Percentiles rank a stretch among this genome's conserved stretches.
Evolutionary conservation across 225 moss, liverwort and hornwort species (phyloP).

Genomic region (Lunularia cruciata): DNA sequence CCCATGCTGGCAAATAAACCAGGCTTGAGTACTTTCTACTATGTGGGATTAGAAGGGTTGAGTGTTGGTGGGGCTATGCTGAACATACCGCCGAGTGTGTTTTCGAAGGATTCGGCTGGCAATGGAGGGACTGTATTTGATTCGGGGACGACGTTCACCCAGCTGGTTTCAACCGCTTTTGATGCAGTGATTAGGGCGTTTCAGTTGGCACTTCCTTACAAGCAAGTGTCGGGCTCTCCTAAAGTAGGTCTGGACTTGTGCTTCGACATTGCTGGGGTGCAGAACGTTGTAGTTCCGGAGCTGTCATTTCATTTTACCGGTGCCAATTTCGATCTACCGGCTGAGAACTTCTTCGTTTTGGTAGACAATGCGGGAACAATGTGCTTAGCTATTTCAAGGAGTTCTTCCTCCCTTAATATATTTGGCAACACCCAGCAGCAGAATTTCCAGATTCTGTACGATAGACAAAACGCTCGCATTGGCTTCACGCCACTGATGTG

Average conservation of each 20-base stretch:
- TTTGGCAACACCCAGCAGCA: constrained; percentile 87
- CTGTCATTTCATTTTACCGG: constrained; percentile 69
- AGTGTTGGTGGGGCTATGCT: constrained; percentile 34
- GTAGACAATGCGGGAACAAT: constrained; percentile 59
- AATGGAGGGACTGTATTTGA: constrained; percentile 74
- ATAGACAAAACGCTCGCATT: constrained; percentile 32
- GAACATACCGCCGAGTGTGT: constrained; percentile 24
- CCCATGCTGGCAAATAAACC: constrained; percentile 36
- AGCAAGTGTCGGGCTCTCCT: constrained; percentile 49
- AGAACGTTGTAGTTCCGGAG: constrained; percentile 51
- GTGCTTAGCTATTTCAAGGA: constrained; percentile 66
- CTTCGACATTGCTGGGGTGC: constrained; percentile 64
- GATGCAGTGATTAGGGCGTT: constrained; percentile 56
- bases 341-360: constrained; percentile 74
- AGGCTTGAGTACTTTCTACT: constrained; percentile 34
- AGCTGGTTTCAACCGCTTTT: constrained; percentile 61
- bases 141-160: constrained; percentile 82
- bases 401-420: constrained; percentile 54
- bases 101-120: constrained; percentile 31
- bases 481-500: constrained; percentile 40
- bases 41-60: constrained; percentile 37
- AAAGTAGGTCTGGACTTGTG: constrained; percentile 71
- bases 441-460: constrained; percentile 64
- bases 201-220: constrained; percentile 47
- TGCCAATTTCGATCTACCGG: constrained; percentile 59